Percentiles rank a stretch among this genome's conserved stretches.
Evolutionary conservation across 129 eudicot genomes (phyloP).

Genomic region (Flaveria robusta): DNA sequence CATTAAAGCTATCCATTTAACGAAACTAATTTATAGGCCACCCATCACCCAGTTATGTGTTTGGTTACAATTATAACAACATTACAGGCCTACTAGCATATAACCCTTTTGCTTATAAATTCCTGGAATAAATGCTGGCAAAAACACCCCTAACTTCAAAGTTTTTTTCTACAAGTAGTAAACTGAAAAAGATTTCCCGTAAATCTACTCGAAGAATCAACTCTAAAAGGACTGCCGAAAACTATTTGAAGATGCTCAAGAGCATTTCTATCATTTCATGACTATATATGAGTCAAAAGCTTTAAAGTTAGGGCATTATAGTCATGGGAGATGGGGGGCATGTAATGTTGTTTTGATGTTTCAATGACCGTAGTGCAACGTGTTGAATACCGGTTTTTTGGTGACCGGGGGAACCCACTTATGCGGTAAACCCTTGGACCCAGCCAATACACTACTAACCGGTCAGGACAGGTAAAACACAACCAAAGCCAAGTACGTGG

Average conservation of each 20-base stretch:
- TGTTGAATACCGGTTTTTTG: too few species aligned
- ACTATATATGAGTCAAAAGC: neutral
- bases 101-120: too few species aligned
- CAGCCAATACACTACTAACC: too few species aligned
- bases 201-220: neutral
- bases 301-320: neutral
- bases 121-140: too few species aligned
- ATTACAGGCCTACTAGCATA: too few species aligned
- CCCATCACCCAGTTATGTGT: too few species aligned
- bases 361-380: neutral
- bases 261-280: neutral
- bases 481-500: too few species aligned
- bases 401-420: too few species aligned
- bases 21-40: neutral
- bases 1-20: neutral
- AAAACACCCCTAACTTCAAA: too few species aligned
- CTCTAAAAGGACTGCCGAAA: neutral
- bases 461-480: too few species aligned
- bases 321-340: neutral
- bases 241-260: neutral
- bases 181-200: neutral
- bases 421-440: too few species aligned
- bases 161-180: neutral
- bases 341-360: neutral
- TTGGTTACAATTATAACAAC: too few species aligned